These are phyloP conservation scores for Malassezia restricta DNA, from an alignment of 1,284 basidiomycete species.

Conservation along the genomic window DNA sequence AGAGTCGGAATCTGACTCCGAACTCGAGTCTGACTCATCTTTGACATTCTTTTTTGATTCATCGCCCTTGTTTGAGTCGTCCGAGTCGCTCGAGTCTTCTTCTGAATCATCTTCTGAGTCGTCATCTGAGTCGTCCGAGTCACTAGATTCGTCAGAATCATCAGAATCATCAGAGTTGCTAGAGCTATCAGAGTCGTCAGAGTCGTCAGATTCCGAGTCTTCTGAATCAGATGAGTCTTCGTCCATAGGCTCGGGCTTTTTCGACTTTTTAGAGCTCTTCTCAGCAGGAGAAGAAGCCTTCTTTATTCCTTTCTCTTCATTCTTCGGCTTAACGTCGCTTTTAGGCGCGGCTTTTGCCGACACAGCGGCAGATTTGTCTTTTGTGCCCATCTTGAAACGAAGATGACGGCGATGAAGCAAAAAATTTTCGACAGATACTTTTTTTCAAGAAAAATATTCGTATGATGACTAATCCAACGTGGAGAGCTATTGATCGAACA, in stretches of 20 bases:
- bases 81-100: slow-evolving; percentile 14
- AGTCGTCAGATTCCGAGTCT: slow-evolving; percentile 3
- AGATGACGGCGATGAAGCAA: neutral
- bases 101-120: slow-evolving; percentile 16
- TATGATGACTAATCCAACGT: slow-evolving; percentile 15
- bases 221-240: slow-evolving; percentile 15
- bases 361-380: slow-evolving; percentile 7
- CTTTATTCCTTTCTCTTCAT: slow-evolving; percentile 8
- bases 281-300: slow-evolving; percentile 6
- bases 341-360: slow-evolving; percentile 1
- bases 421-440: neutral
- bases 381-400: slow-evolving; percentile 13
- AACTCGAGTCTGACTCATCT: neutral
- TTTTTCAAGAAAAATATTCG: slow-evolving; percentile 3
- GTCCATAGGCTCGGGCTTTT: slow-evolving; percentile 11
- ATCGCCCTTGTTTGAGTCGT: slow-evolving; percentile 4
- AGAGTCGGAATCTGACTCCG: neutral
- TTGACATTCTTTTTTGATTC: slow-evolving; percentile 3
- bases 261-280: slow-evolving; percentile 1
- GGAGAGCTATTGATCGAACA: slow-evolving; percentile 28
- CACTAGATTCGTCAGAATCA: no score
- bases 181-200: no score
- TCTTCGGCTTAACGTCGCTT: neutral
- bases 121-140: no score
- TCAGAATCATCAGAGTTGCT: neutral